phyloP scores from a whole-genome alignment of 345 rosid genomes.

The Euphorbia lathyris region DNA sequence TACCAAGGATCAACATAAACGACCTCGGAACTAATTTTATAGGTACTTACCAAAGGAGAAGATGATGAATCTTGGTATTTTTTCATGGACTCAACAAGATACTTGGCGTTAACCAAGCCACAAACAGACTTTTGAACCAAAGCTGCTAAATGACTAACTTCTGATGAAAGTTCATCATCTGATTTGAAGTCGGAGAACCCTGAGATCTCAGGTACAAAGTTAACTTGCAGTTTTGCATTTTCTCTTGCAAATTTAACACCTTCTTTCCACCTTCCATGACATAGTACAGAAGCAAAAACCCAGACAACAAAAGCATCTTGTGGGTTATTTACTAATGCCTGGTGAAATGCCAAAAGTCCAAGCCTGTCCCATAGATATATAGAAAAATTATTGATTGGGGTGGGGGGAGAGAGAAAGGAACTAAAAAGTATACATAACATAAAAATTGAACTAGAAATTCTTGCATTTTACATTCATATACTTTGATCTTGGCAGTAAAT shows the following conservation, averaged over 20 bases:
- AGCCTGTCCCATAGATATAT: slow-evolving; percentile 62
- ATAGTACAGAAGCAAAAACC: slow-evolving; percentile 69
- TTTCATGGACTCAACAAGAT: slow-evolving; percentile 36
- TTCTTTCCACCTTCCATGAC: slow-evolving; percentile 64
- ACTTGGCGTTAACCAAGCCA: slow-evolving; percentile 38
- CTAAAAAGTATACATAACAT: not conserved
- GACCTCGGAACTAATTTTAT: not conserved
- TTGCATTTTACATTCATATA: not conserved
- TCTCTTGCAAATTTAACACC: slow-evolving; percentile 62
- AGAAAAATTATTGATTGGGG: too few relatives aligned
- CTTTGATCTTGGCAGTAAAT: not conserved
- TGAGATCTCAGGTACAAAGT: slow-evolving; percentile 57
- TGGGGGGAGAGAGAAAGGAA: too few relatives aligned
- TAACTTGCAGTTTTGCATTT: slow-evolving; percentile 33
- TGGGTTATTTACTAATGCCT: slow-evolving; percentile 64
- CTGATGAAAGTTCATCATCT: slow-evolving; percentile 55
- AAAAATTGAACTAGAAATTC: not conserved
- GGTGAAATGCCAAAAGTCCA: slow-evolving; percentile 83
- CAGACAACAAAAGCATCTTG: slow-evolving; percentile 65
- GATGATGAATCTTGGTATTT: slow-evolving; percentile 35
- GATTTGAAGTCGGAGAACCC: slow-evolving; percentile 43
- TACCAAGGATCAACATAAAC: not conserved
- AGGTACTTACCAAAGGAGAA: slow-evolving; percentile 54
- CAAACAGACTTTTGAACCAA: slow-evolving; percentile 42
- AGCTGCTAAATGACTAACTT: slow-evolving; percentile 52